phyloP scores from a whole-genome alignment of 2,329 filamentous ascomycete genomes.

The Delphinella strobiligena region DNA sequence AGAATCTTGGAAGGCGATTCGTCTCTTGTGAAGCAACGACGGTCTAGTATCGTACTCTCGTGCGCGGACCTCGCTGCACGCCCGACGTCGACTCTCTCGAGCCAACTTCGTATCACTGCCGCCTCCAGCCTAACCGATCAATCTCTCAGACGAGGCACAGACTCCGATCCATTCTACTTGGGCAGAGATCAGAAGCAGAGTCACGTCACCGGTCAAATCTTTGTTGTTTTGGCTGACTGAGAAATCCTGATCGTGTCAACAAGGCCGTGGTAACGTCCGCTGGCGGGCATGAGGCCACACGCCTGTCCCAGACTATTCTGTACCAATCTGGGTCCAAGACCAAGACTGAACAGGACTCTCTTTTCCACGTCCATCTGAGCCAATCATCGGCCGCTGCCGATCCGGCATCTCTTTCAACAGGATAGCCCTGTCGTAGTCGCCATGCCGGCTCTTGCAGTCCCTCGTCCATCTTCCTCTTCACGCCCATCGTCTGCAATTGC shows the following conservation, averaged over 20 bases:
- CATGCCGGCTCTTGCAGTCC: constrained; percentile 4
- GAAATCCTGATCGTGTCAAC: no score
- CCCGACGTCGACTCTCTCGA: neutral
- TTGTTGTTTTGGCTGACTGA: neutral
- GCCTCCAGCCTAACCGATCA: neutral
- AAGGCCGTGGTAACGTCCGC: neutral
- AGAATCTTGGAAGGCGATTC: no score
- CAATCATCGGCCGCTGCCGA: neutral
- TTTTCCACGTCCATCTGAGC: neutral
- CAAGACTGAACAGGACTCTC: neutral
- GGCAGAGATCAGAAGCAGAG: no score
- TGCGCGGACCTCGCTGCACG: neutral
- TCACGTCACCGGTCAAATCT: neutral
- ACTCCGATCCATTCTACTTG: no score
- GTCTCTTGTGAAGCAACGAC: no score
- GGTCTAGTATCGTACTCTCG: no score
- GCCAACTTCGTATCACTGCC: neutral
- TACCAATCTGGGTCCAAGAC: neutral
- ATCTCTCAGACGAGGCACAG: neutral
- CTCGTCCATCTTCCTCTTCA: neutral
- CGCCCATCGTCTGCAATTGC: neutral
- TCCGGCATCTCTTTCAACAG: neutral
- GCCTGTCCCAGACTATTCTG: neutral
- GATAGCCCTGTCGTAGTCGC: neutral
- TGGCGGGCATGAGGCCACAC: neutral